These are phyloP conservation scores for Trebouxia sp. DNA, from an alignment of 139 green algal species.

Conservation along the genomic window DNA sequence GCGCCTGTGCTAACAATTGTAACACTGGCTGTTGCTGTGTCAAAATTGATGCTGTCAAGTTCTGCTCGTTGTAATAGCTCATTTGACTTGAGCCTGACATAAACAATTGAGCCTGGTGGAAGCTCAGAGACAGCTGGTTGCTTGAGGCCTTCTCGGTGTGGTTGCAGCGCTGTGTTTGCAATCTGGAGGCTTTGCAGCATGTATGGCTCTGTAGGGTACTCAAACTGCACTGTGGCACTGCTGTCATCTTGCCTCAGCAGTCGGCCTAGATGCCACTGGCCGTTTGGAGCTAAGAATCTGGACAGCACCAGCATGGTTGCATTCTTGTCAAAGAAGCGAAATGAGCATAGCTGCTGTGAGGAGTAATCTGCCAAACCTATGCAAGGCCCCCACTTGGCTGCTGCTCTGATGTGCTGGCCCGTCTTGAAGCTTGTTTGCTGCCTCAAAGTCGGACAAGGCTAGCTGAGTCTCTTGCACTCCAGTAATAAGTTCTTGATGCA, in stretches of 20 bases:
- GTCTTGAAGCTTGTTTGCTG: neutral
- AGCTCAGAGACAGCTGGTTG: neutral
- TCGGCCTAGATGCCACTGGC: slow-evolving; percentile 4
- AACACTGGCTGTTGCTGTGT: neutral
- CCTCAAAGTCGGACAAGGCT: neutral
- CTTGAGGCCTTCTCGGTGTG: neutral
- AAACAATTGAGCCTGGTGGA: neutral
- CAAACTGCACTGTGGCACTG: neutral
- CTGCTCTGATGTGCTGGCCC: no score
- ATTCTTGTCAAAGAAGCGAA: neutral
- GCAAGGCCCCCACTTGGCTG: neutral
- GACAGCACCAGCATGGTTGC: neutral
- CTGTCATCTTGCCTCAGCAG: neutral
- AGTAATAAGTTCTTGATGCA: neutral
- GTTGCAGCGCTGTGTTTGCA: neutral
- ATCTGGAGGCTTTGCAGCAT: slow-evolving; percentile 9
- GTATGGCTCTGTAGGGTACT: slow-evolving; percentile 1
- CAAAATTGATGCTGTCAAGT: neutral
- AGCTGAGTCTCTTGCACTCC: neutral
- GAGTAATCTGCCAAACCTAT: neutral
- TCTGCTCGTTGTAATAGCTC: slow-evolving; percentile 4
- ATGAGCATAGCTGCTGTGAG: neutral
- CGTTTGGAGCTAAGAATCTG: slow-evolving; percentile 4
- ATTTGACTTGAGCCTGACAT: neutral
- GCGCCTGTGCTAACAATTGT: neutral